Conservation (phyloP, 225 moss, liverwort and hornwort species). For the Bryum argenteum region DNA sequence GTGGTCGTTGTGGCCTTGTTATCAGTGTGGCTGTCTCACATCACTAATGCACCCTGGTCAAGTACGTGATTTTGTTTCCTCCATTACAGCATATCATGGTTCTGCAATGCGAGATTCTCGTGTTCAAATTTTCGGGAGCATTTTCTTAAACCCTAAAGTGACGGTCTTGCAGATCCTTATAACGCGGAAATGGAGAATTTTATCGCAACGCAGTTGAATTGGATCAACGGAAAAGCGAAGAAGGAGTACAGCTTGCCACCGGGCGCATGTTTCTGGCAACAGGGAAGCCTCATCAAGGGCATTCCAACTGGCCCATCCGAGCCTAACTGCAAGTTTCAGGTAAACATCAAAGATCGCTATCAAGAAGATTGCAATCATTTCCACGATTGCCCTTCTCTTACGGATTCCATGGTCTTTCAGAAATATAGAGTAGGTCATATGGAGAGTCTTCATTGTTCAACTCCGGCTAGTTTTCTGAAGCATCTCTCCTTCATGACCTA, state of each 20-base stretch:
- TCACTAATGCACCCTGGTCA: conserved; percentile 46
- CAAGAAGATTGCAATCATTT: not conserved
- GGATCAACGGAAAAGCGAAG: conserved; percentile 40
- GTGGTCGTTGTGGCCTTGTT: conserved; percentile 38
- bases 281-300: conserved; percentile 57
- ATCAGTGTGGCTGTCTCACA: conserved; percentile 39
- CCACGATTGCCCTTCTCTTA: not conserved
- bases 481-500: too few species aligned
- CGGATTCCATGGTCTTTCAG: not conserved
- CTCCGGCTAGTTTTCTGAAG: not conserved
- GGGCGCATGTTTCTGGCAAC: conserved; percentile 63
- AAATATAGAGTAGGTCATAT: not conserved
- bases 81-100: not conserved
- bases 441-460: not conserved
- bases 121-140: not conserved
- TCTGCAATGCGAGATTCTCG: not conserved
- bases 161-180: conserved; percentile 31
- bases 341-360: conserved; percentile 8
- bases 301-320: conserved; percentile 53
- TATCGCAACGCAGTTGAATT: conserved; percentile 41
- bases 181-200: conserved; percentile 29
- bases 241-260: conserved; percentile 44
- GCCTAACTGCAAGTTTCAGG: conserved; percentile 57
- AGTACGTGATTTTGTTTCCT: conserved; percentile 28
- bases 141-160: not conserved